phyloP scores from a whole-genome alignment of 2,329 filamentous ascomycete genomes.

The Leptosphaerulina australis region DNA sequence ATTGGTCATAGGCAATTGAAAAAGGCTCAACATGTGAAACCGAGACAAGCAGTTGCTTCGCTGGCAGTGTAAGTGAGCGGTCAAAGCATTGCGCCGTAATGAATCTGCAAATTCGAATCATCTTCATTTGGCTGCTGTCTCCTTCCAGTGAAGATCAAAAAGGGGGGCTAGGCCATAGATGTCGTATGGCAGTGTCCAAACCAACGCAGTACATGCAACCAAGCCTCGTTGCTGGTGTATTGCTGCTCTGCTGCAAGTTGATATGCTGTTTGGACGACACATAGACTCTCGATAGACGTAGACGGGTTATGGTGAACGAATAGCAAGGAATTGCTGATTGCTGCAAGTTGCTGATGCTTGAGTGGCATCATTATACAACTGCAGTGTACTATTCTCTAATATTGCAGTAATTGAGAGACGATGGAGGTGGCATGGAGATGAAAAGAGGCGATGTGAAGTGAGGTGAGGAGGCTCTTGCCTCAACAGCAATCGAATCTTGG shows the following conservation, averaged over 20 bases:
- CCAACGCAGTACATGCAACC: too few relatives aligned
- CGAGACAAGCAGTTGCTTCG: not conserved
- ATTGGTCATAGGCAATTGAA: not conserved
- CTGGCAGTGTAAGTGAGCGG: not conserved
- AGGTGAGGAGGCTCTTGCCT: conserved; percentile 1
- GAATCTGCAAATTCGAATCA: too few relatives aligned
- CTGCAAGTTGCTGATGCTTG: not conserved
- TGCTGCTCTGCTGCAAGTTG: not conserved
- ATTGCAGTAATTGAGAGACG: not conserved
- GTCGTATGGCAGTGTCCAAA: not conserved
- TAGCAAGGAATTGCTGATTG: not conserved
- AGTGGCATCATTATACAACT: not conserved
- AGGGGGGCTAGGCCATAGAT: too few relatives aligned
- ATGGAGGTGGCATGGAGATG: not conserved
- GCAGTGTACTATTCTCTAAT: not conserved
- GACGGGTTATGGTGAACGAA: not conserved
- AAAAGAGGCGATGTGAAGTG: not conserved
- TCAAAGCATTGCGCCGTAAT: too few relatives aligned
- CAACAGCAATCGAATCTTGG: conserved; percentile 7
- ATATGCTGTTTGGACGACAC: not conserved
- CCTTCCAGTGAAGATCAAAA: too few relatives aligned
- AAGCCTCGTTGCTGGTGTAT: too few relatives aligned
- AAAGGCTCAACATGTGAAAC: not conserved
- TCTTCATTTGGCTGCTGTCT: not conserved
- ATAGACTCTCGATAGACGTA: not conserved